Base-by-base conservation (phyloP, 345 rosid species). In the Citrus glauca region DNA sequence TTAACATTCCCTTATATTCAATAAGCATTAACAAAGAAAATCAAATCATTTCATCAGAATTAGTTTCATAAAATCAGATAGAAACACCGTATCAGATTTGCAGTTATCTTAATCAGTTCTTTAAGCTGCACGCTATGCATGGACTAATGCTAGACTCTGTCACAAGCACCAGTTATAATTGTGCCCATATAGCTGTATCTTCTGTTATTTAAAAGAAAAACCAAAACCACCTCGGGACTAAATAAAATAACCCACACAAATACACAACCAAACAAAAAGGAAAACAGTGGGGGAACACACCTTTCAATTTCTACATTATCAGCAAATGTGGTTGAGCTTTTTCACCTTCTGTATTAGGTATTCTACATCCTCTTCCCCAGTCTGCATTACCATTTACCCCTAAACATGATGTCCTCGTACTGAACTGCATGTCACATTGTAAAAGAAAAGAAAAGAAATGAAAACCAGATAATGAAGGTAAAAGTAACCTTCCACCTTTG, bases 351-450 rank as follows among this genome's bases (percentile, higher is more conserved):
- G 69, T 67, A 38, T 37, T 76, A 37, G 38, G 60, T 48, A 27
- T 35, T 69, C 28, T 40, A 61, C 27, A 33, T 24, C 67, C 65
- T 48, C 72, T 77, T 69, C 75, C 73, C 33, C 63, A 53, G 83
- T 67, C 85, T 82, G 85, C 80, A 80, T 42, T 70, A 40, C 63
- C 33, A 75, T 24, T 60, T 25, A 66, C 35, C 65, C 45, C 79
- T 32, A 67, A 71, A 45, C 59, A 27, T 74, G 33, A 75, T 76
- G 59, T 28, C 40, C 74, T 71, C 19, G 37, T 24, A 30, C 69
- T 17, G 35, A 27, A 79, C 7, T n/a, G 69, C 7, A 67, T 72
- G 69, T 73, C 62, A 72, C 13, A 72, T 69, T 25, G 33, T 45
- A 56, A 66, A 67, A 53, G 27, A 65, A 33, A 4, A 38, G 0